Base-by-base conservation (phyloP, 2,329 filamentous ascomycete genomes). In the Trichophyton benhamiae region DNA sequence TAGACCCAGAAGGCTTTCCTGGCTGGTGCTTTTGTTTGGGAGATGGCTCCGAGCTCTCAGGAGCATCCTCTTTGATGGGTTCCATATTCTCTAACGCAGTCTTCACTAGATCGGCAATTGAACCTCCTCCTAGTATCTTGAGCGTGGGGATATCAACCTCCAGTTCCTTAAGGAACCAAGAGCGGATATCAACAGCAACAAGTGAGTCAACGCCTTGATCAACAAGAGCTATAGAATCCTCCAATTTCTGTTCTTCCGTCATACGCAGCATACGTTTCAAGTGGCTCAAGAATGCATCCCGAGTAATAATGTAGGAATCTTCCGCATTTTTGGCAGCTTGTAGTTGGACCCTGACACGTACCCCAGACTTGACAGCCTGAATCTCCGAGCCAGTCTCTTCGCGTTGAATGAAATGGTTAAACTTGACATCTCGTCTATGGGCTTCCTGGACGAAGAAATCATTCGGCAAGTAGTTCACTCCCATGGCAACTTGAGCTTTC, bases 191-290 rank as follows among this genome's bases (percentile, higher is more conserved):
- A 8, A 66, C 61, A 6, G 64, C 65, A 17, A 66, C 58, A 3
- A 66, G 59, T 11, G 65, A 66, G 20, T 66, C 64, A 11, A 66
- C 60, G 20, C 65, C 65, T 1, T 60, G 57, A 3, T 62, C 63
- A 46, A 53, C 36, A 15, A 58, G 36, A 4, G 57, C 27, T 6
- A 58, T 58, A 7, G 57, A 58, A n/a, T 63, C 63, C 6, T 61
- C 59, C 46, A 68, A 9, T 48, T 48, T 48, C 20, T 48, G 44
- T 11, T 48, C 44, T 22, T 48, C 44, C n/a, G 44, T 48, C 44
- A 48, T 48, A 22, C 44, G 44, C 11, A 48, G 20, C 44, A 48
- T 48, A 22, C 44, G 44, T 25, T 48, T 48, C 7, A 48, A 20
- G 20, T 48, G 44, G 2, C 17, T 17, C 20, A 25, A 48, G 9